These are phyloP conservation scores for Mycosphaerella sp. DNA, from an alignment of 2,329 filamentous ascomycete genomes.

Conservation along the genomic window DNA sequence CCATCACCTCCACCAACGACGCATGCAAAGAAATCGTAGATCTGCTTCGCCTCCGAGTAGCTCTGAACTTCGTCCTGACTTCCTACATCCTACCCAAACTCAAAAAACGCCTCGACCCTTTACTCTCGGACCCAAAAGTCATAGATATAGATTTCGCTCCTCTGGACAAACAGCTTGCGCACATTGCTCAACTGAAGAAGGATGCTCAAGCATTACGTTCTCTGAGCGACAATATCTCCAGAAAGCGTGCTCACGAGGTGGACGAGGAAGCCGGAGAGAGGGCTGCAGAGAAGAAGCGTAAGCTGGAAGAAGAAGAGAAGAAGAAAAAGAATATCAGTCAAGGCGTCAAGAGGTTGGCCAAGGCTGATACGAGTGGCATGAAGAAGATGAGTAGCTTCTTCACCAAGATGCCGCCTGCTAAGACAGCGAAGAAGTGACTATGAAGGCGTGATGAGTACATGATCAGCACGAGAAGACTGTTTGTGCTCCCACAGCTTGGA, in stretches of 20 bases:
- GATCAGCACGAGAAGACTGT: background rate
- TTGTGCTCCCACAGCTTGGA: no score
- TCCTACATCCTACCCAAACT: slow-evolving; percentile 52
- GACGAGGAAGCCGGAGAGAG: slow-evolving; percentile 61
- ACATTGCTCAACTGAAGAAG: slow-evolving; percentile 60
- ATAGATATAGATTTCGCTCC: slow-evolving; percentile 57
- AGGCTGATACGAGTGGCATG: slow-evolving; percentile 89
- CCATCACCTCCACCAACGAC: slow-evolving; percentile 27
- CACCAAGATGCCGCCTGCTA: slow-evolving; percentile 48
- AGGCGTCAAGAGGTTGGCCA: slow-evolving; percentile 73
- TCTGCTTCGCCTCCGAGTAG: slow-evolving; percentile 59
- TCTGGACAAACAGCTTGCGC: slow-evolving; percentile 62
- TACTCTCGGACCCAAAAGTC: slow-evolving; percentile 34
- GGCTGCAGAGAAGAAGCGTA: slow-evolving; percentile 67
- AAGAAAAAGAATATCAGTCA: slow-evolving; percentile 72
- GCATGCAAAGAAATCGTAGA: slow-evolving; percentile 36
- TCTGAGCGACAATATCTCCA: slow-evolving; percentile 58
- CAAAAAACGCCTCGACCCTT: slow-evolving; percentile 38
- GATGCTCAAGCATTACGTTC: slow-evolving; percentile 65
- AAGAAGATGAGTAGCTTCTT: slow-evolving; percentile 97
- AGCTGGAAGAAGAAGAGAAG: slow-evolving; percentile 82
- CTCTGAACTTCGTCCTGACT: slow-evolving; percentile 58
- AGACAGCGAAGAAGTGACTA: slow-evolving; percentile 14
- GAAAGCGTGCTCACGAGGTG: slow-evolving; percentile 52
- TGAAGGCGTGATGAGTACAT: background rate